phyloP scores from a whole-genome alignment of 139 green algal genomes.

The Chlamydomonas schloesseri region DNA sequence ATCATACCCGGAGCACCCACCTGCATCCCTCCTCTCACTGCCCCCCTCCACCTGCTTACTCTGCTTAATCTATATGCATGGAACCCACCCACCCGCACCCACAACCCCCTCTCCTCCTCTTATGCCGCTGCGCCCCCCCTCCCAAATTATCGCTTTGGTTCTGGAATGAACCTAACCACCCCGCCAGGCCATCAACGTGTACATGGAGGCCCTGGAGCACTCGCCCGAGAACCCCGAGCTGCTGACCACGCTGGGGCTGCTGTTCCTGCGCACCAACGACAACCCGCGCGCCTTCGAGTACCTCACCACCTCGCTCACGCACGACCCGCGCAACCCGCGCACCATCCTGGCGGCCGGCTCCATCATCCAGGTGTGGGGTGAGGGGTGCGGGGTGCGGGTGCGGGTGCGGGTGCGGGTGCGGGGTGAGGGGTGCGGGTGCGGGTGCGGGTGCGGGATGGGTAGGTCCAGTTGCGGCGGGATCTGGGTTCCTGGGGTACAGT shows the following conservation, averaged over 20 bases:
- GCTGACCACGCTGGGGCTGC: slow-evolving; percentile 80
- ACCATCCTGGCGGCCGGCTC: slow-evolving; percentile 83
- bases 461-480: too few relatives aligned
- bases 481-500: too few relatives aligned
- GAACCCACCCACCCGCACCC: not conserved
- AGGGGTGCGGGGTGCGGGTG: not conserved
- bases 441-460: too few relatives aligned
- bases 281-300: slow-evolving; percentile 79
- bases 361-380: slow-evolving; percentile 77
- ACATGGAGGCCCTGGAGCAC: slow-evolving; percentile 72
- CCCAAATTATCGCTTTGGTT: too few relatives aligned
- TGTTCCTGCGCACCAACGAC: slow-evolving; percentile 80
- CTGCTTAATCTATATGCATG: not conserved
- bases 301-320: slow-evolving; percentile 72
- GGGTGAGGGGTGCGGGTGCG: not conserved
- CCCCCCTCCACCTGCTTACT: too few relatives aligned
- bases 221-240: slow-evolving; percentile 83
- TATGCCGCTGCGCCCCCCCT: too few relatives aligned
- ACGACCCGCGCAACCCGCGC: slow-evolving; percentile 76
- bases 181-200: slow-evolving; percentile 53
- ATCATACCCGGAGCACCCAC: too few relatives aligned
- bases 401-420: not conserved
- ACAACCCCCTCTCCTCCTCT: not conserved
- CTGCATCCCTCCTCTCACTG: too few relatives aligned
- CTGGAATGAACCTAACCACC: too few relatives aligned